These are phyloP conservation scores for Kalanchoe fedtschenkoi DNA, from an alignment of 164 flowering plant species.

Conservation along the genomic window DNA sequence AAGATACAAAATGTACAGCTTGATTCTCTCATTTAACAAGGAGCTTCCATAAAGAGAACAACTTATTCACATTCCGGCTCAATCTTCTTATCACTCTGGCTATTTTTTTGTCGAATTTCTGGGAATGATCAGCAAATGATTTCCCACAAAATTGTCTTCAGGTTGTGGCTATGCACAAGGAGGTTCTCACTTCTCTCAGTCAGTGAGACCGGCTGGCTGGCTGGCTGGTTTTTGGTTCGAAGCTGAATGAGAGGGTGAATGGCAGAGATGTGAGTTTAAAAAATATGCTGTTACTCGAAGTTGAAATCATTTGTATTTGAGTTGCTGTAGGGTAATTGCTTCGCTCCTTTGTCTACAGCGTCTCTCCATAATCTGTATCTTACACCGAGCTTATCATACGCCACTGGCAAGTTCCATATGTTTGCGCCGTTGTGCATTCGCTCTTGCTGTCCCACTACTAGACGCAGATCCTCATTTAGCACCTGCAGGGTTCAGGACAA, in stretches of 20 bases:
- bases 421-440: conserved; percentile 85
- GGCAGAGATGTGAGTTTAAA: no score
- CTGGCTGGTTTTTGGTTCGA: neutral
- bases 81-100: neutral
- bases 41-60: conserved; percentile 1
- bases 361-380: conserved; percentile 92
- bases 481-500: conserved; percentile 35
- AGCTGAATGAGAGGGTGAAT: neutral
- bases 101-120: neutral
- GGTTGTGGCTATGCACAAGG: conserved; percentile 4
- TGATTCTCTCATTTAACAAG: conserved; percentile 1
- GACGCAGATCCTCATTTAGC: conserved; percentile 80
- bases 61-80: neutral
- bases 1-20: neutral
- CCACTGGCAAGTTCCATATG: conserved; percentile 83
- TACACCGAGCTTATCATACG: conserved; percentile 89
- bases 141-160: neutral
- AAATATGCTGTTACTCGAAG: neutral
- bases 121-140: neutral
- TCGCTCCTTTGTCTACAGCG: conserved; percentile 60
- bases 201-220: no score
- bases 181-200: neutral
- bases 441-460: conserved; percentile 95
- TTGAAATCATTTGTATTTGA: conserved; percentile 2
- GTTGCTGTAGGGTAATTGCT: conserved; percentile 40